Percentiles rank a stretch among this genome's conserved stretches.
Evolutionary conservation across 805 yeast species (phyloP).

Genomic region (Candida bentonensis): DNA sequence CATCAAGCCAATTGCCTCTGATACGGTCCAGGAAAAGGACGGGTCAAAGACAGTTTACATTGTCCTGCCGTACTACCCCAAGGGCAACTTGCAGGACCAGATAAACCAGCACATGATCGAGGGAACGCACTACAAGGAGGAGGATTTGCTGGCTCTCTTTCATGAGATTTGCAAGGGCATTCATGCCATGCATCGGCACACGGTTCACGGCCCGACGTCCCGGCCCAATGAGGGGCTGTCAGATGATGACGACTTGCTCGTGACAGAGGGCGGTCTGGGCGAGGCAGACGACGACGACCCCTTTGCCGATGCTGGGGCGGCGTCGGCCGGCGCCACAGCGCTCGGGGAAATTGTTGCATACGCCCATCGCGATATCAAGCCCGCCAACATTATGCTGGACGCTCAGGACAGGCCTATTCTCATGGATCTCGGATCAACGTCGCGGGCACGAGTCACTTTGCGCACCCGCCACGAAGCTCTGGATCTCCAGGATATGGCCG

Average conservation of each 20-base stretch:
- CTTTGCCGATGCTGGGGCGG: conserved; percentile 9
- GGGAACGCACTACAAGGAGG: conserved; percentile 39
- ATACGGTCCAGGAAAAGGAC: conserved; percentile 56
- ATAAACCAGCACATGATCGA: conserved; percentile 51
- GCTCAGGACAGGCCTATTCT: conserved; percentile 64
- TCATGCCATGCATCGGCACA: conserved; percentile 58
- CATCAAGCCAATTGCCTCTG: conserved; percentile 55
- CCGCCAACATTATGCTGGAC: conserved; percentile 75
- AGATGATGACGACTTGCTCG: conserved; percentile 14
- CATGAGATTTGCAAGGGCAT: conserved; percentile 64
- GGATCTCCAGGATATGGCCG: conserved; percentile 64
- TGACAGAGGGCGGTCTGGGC: conserved; percentile 15
- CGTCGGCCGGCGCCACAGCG: conserved; percentile 28
- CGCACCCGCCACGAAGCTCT: conserved; percentile 56
- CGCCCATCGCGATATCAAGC: conserved; percentile 81
- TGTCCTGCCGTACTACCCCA: conserved; percentile 60
- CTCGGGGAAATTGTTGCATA: conserved; percentile 47
- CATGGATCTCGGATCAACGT: conserved; percentile 73
- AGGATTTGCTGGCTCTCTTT: conserved; percentile 46
- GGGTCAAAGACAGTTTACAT: conserved; percentile 72
- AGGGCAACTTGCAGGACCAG: conserved; percentile 70
- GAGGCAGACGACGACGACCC: conserved; percentile 22
- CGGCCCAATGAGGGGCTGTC: conserved; percentile 29
- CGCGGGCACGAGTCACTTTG: conserved; percentile 42
- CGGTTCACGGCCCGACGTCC: conserved; percentile 14